Conservation (phyloP, 169 alveolate genomes). For the Plasmodium gallinaceum region DNA sequence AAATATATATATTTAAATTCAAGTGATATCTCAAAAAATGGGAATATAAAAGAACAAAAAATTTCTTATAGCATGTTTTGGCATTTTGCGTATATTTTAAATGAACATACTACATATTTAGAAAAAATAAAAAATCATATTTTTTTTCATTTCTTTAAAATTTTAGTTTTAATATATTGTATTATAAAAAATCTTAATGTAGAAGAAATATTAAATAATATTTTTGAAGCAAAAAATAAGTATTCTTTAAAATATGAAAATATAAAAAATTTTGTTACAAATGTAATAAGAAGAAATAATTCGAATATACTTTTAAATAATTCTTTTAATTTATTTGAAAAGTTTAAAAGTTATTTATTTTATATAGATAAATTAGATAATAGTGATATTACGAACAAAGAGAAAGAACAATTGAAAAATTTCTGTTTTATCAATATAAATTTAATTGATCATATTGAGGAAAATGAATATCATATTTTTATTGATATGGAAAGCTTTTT, state of each 20-base stretch:
- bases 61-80: slow-evolving; percentile 54
- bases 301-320: background rate
- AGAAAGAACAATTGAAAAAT: background rate
- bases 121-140: slow-evolving; percentile 43
- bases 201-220: slow-evolving; percentile 23
- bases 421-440: slow-evolving; percentile 1
- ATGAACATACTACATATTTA: slow-evolving; percentile 30
- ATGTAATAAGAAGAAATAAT: slow-evolving; percentile 2
- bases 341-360: slow-evolving; percentile 36
- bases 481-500: slow-evolving; percentile 43
- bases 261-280: slow-evolving; percentile 33
- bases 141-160: slow-evolving; percentile 53
- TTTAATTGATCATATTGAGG: slow-evolving; percentile 50
- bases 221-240: slow-evolving; percentile 1
- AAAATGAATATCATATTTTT: slow-evolving; percentile 35
- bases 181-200: slow-evolving; percentile 29
- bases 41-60: slow-evolving; percentile 23
- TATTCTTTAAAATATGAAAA: slow-evolving; percentile 42
- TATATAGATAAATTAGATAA: background rate
- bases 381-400: background rate
- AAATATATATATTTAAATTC: slow-evolving; percentile 38
- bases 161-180: slow-evolving; percentile 58
- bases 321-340: slow-evolving; percentile 11
- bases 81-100: slow-evolving; percentile 65
- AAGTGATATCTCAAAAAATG: background rate